Base-by-base conservation (phyloP, 2,329 filamentous ascomycete genomes). In the Arthroderma uncinatum region DNA sequence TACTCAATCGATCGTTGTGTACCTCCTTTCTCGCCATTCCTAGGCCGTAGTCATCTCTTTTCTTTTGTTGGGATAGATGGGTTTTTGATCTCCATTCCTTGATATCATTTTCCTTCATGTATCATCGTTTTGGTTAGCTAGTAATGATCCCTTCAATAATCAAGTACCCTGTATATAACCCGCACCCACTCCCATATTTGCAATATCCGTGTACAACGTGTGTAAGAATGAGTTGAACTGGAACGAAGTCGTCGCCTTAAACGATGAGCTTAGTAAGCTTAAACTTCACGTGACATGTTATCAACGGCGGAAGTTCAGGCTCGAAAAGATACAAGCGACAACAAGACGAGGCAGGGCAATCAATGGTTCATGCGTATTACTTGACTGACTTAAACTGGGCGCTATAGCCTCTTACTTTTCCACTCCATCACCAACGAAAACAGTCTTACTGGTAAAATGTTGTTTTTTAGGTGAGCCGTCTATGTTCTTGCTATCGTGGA, bases 401-500 rank as follows among this genome's bases (percentile, higher is more conserved):
- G 44, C 44, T 9, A 16, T 19, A 19, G 44, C 44, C 25, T n/a
- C 10, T 33, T n/a, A 33, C 8, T 2, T n/a, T 16, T 9, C 25
- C 6, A 10, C 25, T 33, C 25, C 14, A 14, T 14, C 19, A 19
- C 4, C 10, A 6, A 23, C 9, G 19, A n/a, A 34, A n/a, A 14
- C 5, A 4, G 33, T 16, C 16, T 8, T 21, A 23, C 2, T 25
- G 16, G 16, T 23, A 68, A 56, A 60, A 79, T 79, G 77, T 72
- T 79, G 57, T 79, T 79, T 69, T 79, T 79, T 71, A 79, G 77
- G 77, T 78, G 60, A 34, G 62, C 60, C 34, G 40, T 7, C n/a
- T n/a, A n/a, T n/a, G n/a, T n/a, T n/a, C n/a, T n/a, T n/a, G n/a
- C n/a, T n/a, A n/a, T n/a, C n/a, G n/a, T n/a, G n/a, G n/a, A n/a